Conservation (phyloP, 1,139 yeast species). For the Hyphopichia khmerensis region DNA sequence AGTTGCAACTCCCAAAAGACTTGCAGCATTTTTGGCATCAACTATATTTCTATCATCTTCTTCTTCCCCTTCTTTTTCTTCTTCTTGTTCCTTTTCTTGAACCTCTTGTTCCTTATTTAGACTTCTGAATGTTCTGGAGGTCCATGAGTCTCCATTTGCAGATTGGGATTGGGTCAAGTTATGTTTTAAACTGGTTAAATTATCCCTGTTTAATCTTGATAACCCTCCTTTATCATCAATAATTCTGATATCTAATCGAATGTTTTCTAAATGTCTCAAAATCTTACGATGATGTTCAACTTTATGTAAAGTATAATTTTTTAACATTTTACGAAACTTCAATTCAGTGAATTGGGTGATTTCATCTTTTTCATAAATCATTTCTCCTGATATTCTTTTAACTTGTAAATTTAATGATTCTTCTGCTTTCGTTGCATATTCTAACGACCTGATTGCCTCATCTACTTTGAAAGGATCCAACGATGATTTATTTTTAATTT, state of each 20-base stretch:
- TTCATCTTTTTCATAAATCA: conserved; percentile 70
- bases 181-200: conserved; percentile 46
- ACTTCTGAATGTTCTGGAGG: conserved; percentile 62
- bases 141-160: conserved; percentile 60
- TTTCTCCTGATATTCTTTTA: conserved; percentile 79
- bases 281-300: conserved; percentile 88
- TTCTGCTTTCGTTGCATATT: conserved; percentile 77
- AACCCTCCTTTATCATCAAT: conserved; percentile 82
- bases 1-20: conserved; percentile 71
- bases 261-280: conserved; percentile 70
- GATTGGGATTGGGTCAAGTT: conserved; percentile 51
- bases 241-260: conserved; percentile 70
- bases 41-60: conserved; percentile 37
- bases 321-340: conserved; percentile 54
- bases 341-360: conserved; percentile 55
- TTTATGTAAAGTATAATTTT: conserved; percentile 62
- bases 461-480: conserved; percentile 88
- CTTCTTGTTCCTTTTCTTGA: conserved; percentile 18
- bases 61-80: conserved; percentile 9
- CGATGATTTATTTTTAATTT: conserved; percentile 69
- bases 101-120: conserved; percentile 37
- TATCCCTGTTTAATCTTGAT: conserved; percentile 78
- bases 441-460: conserved; percentile 79
- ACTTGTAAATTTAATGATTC: conserved; percentile 73
- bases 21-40: conserved; percentile 84